Conservation (phyloP, 1,284 basidiomycete genomes). For the Ceratobasidium sp. region DNA sequence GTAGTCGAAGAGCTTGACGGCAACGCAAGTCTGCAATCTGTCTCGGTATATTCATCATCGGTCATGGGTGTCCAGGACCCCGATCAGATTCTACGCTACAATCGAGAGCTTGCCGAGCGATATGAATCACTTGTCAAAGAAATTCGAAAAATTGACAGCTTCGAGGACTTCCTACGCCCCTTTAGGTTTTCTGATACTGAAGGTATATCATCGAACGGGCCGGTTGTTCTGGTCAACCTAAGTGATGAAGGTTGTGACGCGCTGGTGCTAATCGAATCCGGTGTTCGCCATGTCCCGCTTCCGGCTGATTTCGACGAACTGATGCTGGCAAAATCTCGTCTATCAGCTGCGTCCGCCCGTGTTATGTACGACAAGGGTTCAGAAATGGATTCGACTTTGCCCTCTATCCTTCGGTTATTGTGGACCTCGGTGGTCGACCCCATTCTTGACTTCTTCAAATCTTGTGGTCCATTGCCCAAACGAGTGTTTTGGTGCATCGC, state of each 20-base stretch:
- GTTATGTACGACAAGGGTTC: not conserved
- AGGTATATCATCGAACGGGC: constrained; percentile 25
- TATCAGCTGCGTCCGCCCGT: not conserved
- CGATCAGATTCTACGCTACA: constrained; percentile 21
- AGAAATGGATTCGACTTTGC: not conserved
- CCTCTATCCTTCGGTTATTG: constrained; percentile 16
- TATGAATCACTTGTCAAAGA: constrained; percentile 35
- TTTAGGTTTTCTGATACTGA: constrained; percentile 6
- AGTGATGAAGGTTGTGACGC: constrained; percentile 40
- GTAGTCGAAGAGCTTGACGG: constrained; percentile 32
- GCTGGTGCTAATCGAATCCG: constrained; percentile 17
- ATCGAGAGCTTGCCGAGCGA: constrained; percentile 16
- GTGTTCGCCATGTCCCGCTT: constrained; percentile 14
- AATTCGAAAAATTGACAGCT: constrained; percentile 37
- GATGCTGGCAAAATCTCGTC: no score
- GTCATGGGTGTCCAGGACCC: constrained; percentile 1
- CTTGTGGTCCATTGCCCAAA: not conserved
- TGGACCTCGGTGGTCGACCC: constrained; percentile 38
- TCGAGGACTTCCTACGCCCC: constrained; percentile 41
- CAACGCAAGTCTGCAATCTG: not conserved
- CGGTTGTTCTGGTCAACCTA: constrained; percentile 43
- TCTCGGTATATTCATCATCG: not conserved
- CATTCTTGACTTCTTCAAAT: constrained; percentile 31
- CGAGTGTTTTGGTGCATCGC: constrained; percentile 35
- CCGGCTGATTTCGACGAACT: constrained; percentile 23